Percentiles rank a stretch among this genome's conserved stretches.
Conservation (phyloP, 345 rosid species). For the Rhizophora mangle region DNA sequence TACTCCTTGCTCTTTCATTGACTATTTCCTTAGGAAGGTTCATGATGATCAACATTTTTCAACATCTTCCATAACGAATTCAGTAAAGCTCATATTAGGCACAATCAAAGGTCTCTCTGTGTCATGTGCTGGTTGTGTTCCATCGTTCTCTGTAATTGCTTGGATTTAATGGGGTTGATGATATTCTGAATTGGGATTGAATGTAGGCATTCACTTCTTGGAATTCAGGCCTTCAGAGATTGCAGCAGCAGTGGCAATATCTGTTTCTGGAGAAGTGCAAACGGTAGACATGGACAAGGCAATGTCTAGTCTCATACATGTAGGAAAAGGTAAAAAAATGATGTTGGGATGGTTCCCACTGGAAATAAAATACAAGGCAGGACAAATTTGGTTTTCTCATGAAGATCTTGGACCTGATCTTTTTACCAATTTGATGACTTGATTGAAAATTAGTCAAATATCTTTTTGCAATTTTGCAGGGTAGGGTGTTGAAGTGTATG, state of each 20-base stretch:
- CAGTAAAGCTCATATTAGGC: slow-evolving; percentile 40
- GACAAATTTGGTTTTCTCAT: slow-evolving; percentile 10
- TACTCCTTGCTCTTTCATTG: slow-evolving; percentile 55
- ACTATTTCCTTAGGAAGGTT: slow-evolving; percentile 41
- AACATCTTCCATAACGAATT: background rate
- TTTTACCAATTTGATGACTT: slow-evolving; percentile 3
- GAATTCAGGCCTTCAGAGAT: slow-evolving; percentile 75
- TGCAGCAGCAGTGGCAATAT: slow-evolving; percentile 69
- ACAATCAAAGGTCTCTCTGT: slow-evolving; percentile 40
- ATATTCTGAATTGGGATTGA: slow-evolving; percentile 36
- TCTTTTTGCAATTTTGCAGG: slow-evolving; percentile 35
- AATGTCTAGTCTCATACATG: slow-evolving; percentile 36
- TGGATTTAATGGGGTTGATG: slow-evolving; percentile 19
- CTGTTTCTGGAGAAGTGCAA: slow-evolving; percentile 39
- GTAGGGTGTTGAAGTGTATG: slow-evolving; percentile 43
- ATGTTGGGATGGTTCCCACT: slow-evolving; percentile 20
- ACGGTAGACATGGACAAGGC: slow-evolving; percentile 42
- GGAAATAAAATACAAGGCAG: slow-evolving; percentile 5
- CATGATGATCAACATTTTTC: slow-evolving; percentile 28
- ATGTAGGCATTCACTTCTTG: slow-evolving; percentile 64
- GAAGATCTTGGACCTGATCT: slow-evolving; percentile 16
- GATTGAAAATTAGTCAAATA: background rate
- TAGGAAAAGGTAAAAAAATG: slow-evolving; percentile 38
- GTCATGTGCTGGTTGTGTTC: no score
- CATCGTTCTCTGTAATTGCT: background rate